These are phyloP conservation scores for Scleromitrula shiraiana DNA, from an alignment of 2,329 filamentous ascomycete species.

Conservation along the genomic window DNA sequence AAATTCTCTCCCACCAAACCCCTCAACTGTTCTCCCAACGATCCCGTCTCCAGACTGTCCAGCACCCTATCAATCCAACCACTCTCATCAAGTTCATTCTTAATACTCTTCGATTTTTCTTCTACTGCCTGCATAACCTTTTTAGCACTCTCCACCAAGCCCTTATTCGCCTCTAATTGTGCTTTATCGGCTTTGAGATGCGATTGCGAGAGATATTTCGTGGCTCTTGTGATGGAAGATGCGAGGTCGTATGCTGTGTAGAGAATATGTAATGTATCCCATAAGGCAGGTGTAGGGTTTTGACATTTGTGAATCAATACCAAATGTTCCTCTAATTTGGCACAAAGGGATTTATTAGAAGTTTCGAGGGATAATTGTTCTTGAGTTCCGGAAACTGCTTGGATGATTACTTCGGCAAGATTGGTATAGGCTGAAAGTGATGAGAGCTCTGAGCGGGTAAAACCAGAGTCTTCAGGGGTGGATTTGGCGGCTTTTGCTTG, in stretches of 20 bases:
- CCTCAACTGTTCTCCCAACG: slow-evolving; percentile 16
- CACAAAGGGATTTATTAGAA: slow-evolving; percentile 13
- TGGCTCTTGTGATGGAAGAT: slow-evolving; percentile 15
- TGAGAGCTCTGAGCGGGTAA: slow-evolving; percentile 19
- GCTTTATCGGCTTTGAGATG: slow-evolving; percentile 13
- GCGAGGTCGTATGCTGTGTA: slow-evolving; percentile 26
- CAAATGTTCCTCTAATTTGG: slow-evolving; percentile 13
- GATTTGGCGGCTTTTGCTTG: not conserved
- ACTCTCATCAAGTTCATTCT: slow-evolving; percentile 27
- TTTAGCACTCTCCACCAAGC: slow-evolving; percentile 9
- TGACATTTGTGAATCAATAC: not conserved
- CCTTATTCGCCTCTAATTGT: slow-evolving; percentile 14
- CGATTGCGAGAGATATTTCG: slow-evolving; percentile 15
- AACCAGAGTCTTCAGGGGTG: not conserved
- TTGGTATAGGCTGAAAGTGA: slow-evolving; percentile 15
- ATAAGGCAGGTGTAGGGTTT: slow-evolving; percentile 1
- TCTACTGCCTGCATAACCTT: slow-evolving; percentile 15
- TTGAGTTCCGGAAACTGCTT: slow-evolving; percentile 10
- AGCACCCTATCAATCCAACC: slow-evolving; percentile 30
- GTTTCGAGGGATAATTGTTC: slow-evolving; percentile 13
- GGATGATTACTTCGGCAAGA: slow-evolving; percentile 19
- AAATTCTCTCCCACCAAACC: slow-evolving; percentile 24
- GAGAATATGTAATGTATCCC: slow-evolving; percentile 20
- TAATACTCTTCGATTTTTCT: slow-evolving; percentile 18
- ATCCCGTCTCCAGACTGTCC: slow-evolving; percentile 13